Base-by-base conservation (phyloP, 2,329 filamentous ascomycete species). In the Neocatenulostroma microsporum region DNA sequence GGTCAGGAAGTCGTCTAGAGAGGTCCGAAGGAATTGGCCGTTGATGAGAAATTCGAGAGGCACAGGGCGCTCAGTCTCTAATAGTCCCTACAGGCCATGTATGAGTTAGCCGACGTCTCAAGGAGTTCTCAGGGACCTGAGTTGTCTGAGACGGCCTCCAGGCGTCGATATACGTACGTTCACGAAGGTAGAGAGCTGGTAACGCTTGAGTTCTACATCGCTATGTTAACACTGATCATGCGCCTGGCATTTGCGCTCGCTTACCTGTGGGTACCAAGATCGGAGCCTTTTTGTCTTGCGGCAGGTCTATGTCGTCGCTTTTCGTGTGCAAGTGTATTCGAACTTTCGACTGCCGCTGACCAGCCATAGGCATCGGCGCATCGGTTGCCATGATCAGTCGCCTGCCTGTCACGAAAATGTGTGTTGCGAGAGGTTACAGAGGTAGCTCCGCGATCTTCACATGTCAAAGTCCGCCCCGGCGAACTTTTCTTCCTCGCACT, bases 21-120 rank as follows among this genome's bases (percentile, higher is more conserved):
- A 86, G 18, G 87, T 84, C 44, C 84, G 82, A 34, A 98, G 75
- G 62, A 94, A 95, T 55, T 82, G 80, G 61, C 91, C 91, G 62
- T 95, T 91, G 64, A 94, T 81, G 51, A 98, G 75, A 67, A 98
- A 96, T 63, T 98, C 91, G 63, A 98, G 82, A 13, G 85, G 85
- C 30, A 88, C 73, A 10, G 84, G 78, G 50, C 71, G 72, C 36
- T 71, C 67, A 40, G 66, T 71, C 23, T 69, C 63, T 20, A 80
- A 62, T 9, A 80, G 65, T 44, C 71, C 71, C n/a, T n/a, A n/a
- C n/a, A n/a, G n/a, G n/a, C n/a, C n/a, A n/a, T n/a, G n/a, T n/a
- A n/a, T n/a, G n/a, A n/a, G n/a, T n/a, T n/a, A n/a, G n/a, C n/a
- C n/a, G n/a, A n/a, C n/a, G n/a, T n/a, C n/a, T n/a, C n/a, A n/a